A percentile compares a stretch with the other conserved stretches of the same genome.
Conservation (phyloP, 148 eudicot genomes). For the Cornus controversa region DNA sequence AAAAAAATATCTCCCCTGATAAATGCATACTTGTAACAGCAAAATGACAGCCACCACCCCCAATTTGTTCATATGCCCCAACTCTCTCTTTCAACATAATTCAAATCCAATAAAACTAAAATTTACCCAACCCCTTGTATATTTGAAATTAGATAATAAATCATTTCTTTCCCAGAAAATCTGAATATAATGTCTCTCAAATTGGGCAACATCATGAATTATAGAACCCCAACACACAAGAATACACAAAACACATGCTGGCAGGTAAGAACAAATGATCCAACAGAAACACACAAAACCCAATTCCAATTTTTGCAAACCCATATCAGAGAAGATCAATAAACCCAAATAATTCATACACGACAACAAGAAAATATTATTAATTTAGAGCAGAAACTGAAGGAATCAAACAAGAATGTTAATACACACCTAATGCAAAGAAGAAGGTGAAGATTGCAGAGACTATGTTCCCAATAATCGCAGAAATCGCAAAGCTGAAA, state of each 20-base stretch:
- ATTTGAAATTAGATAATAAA: neutral
- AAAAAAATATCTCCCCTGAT: too few relatives aligned
- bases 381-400: neutral
- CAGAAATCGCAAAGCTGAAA: slow-evolving; percentile 64
- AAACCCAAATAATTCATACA: neutral
- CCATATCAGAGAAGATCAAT: slow-evolving; percentile 10
- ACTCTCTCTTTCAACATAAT: neutral
- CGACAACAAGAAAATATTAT: too few relatives aligned
- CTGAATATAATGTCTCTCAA: neutral
- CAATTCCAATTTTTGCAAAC: slow-evolving; percentile 1
- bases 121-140: neutral
- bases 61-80: neutral
- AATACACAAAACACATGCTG: too few relatives aligned
- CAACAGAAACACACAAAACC: neutral
- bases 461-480: slow-evolving; percentile 65
- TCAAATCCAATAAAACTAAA: neutral
- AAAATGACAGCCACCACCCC: neutral
- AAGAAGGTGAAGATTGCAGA: slow-evolving; percentile 94
- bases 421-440: slow-evolving; percentile 73
- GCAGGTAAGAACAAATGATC: too few relatives aligned
- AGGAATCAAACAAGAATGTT: neutral
- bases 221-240: neutral
- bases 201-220: neutral
- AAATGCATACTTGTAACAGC: too few relatives aligned
- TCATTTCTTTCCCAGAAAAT: neutral